These are phyloP conservation scores for Excoecaria agallocha DNA, from an alignment of 345 rosid species.

Conservation along the genomic window DNA sequence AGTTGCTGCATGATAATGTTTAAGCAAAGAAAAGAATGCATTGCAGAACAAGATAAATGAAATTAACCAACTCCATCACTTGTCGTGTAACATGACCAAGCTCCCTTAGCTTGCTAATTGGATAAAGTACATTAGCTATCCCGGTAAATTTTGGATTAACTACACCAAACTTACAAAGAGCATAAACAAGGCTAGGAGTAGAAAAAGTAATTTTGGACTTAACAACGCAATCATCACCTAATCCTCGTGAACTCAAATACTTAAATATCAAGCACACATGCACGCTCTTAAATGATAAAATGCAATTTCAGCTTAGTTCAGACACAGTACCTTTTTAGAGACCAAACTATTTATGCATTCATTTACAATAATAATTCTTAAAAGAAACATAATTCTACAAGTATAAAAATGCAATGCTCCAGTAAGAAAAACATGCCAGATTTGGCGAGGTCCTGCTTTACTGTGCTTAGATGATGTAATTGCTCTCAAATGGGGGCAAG, in stretches of 20 bases:
- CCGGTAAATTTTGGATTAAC: neutral
- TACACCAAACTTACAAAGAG: neutral
- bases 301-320: neutral
- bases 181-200: neutral
- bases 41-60: neutral
- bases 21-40: neutral
- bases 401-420: slow-evolving; percentile 21
- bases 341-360: neutral
- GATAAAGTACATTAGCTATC: too few relatives aligned
- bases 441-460: slow-evolving; percentile 73
- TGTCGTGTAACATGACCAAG: neutral
- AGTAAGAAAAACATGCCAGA: slow-evolving; percentile 55
- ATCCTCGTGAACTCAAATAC: slow-evolving; percentile 4
- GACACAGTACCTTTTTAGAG: neutral
- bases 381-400: slow-evolving; percentile 10
- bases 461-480: slow-evolving; percentile 88
- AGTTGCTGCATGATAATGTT: neutral
- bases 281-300: neutral
- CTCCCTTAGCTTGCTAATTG: neutral
- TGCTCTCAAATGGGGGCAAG: slow-evolving; percentile 76
- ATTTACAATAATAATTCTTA: neutral
- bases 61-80: neutral
- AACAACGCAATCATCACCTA: neutral
- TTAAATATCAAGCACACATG: neutral
- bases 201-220: neutral